Conservation (phyloP, 2,329 filamentous ascomycete species). For the Spiromastix sp. region DNA sequence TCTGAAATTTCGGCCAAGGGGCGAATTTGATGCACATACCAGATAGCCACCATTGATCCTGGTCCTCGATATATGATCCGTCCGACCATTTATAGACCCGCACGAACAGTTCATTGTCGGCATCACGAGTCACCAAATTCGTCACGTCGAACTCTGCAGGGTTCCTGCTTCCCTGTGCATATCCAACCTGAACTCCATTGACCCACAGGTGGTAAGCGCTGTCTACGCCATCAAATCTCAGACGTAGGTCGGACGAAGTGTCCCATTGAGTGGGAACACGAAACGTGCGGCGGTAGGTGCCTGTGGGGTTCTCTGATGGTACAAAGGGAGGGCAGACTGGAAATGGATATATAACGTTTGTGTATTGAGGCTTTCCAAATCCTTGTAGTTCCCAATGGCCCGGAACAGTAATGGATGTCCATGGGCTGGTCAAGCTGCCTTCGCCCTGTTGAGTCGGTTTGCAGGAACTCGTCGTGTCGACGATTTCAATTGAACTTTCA, state of each 20-base stretch:
- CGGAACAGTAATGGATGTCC: conserved; percentile 45
- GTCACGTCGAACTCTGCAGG: conserved; percentile 61
- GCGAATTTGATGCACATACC: conserved; percentile 58
- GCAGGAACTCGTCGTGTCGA: too few relatives aligned
- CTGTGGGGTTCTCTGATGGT: conserved; percentile 54
- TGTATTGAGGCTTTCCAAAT: conserved; percentile 57
- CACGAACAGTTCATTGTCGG: conserved; percentile 48
- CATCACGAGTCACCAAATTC: conserved; percentile 33
- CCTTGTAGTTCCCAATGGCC: conserved; percentile 63
- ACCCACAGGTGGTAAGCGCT: conserved; percentile 61
- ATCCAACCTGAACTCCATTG: conserved; percentile 54
- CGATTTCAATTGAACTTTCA: neutral
- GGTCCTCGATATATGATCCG: conserved; percentile 58
- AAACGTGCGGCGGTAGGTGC: conserved; percentile 50
- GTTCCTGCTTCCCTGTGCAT: conserved; percentile 59
- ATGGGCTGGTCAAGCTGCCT: neutral
- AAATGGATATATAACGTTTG: conserved; percentile 57
- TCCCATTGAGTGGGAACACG: conserved; percentile 41
- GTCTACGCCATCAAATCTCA: conserved; percentile 63
- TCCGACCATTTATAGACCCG: conserved; percentile 63
- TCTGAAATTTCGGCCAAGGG: too few relatives aligned
- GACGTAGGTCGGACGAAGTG: conserved; percentile 43
- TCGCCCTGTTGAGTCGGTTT: neutral
- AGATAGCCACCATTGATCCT: conserved; percentile 60
- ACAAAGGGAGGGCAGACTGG: conserved; percentile 55